Conservation (phyloP, 2,329 filamentous ascomycete genomes). For the Sporothrix variecibatus region DNA sequence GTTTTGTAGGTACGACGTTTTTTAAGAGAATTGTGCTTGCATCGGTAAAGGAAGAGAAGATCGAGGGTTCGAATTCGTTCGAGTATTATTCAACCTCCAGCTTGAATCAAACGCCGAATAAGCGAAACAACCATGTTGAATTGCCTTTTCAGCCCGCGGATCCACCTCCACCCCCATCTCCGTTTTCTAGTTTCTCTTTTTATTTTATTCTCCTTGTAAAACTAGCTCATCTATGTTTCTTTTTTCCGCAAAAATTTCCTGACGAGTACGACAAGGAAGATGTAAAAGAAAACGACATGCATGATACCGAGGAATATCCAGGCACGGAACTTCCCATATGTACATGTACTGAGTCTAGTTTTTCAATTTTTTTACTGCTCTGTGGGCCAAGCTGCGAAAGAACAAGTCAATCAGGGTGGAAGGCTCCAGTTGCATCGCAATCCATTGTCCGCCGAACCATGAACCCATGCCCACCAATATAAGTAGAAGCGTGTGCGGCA, state of each 20-base stretch:
- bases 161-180: neutral
- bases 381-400: neutral
- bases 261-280: neutral
- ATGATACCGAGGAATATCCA: neutral
- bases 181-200: neutral
- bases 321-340: neutral
- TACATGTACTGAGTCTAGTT: neutral
- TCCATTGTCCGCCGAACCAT: neutral
- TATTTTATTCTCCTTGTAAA: neutral
- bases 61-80: neutral
- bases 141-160: neutral
- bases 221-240: neutral
- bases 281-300: neutral
- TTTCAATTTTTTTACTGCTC: neutral
- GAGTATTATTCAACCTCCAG: neutral
- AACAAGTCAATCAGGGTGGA: neutral
- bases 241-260: neutral
- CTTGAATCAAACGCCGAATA: conserved; percentile 6
- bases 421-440: neutral
- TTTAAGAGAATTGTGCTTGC: neutral
- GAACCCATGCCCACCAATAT: neutral
- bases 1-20: no score
- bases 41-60: neutral
- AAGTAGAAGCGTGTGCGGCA: neutral
- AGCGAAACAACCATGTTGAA: neutral